Percentiles rank a stretch among this genome's conserved stretches.
Evolutionary conservation across 352 stramenopile species (phyloP).

Genomic region (Blastocystis sp.): DNA sequence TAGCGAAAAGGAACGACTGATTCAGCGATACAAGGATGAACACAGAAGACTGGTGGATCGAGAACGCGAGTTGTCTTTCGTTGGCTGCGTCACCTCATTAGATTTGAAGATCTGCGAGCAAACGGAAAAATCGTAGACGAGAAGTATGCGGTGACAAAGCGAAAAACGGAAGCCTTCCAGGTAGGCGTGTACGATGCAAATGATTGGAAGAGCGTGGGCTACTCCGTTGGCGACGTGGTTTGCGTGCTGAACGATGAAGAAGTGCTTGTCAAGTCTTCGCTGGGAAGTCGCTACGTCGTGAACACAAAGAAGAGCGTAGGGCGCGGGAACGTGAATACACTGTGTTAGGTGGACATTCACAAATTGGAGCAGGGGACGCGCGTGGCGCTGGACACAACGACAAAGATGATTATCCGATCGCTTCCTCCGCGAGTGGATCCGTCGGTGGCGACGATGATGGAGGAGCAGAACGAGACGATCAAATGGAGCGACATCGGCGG

Average conservation of each 20-base stretch:
- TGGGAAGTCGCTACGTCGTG: slow-evolving; percentile 48
- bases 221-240: slow-evolving; percentile 45
- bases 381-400: slow-evolving; percentile 98
- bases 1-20: slow-evolving; percentile 35
- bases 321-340: not conserved
- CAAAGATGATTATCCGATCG: slow-evolving; percentile 96
- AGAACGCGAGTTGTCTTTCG: slow-evolving; percentile 17
- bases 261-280: slow-evolving; percentile 36
- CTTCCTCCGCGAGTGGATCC: slow-evolving; percentile 94
- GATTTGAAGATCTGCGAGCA: slow-evolving; percentile 37
- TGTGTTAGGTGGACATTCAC: slow-evolving; percentile 45
- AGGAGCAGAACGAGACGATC: slow-evolving; percentile 87
- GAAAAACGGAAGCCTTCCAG: slow-evolving; percentile 14
- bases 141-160: slow-evolving; percentile 21
- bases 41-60: slow-evolving; percentile 29
- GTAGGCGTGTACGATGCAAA: not conserved
- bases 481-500: slow-evolving; percentile 93
- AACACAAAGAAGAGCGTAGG: slow-evolving; percentile 50
- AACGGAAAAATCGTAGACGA: slow-evolving; percentile 17
- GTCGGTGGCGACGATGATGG: slow-evolving; percentile 98
- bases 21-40: slow-evolving; percentile 5
- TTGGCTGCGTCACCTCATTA: not conserved
- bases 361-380: slow-evolving; percentile 91
- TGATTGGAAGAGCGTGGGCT: slow-evolving; percentile 27
- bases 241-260: slow-evolving; percentile 56